Evolutionary conservation across 2,329 filamentous ascomycete genomes (phyloP), one percentile per base, ranked within the genome.

Genomic region (Aspergillus japonicus): DNA sequence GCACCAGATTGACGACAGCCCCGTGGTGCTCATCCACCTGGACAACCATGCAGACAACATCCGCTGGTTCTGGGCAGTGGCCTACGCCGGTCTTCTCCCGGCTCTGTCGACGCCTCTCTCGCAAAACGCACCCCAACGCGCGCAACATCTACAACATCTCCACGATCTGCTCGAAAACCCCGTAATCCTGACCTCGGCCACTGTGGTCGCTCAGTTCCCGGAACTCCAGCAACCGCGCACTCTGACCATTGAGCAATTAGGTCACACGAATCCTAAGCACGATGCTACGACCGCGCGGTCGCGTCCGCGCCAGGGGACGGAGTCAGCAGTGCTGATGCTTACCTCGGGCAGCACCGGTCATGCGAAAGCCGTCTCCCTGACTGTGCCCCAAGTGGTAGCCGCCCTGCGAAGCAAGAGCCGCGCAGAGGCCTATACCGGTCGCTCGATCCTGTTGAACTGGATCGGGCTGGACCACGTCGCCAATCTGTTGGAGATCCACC

Each of bases 381-480:
- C 68, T 0, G 77, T 83, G 59, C 53, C 59, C 0, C 81, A 84
- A 64, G 63, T 84, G 0, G 47, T 82, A 0, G 63, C 75, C 1
- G 71, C 81, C 0, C 58, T 81, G 12, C 10, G 56, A 2, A 79
- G 78, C 23, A 84, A 84, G 14, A 39, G 35, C 35, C 35, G 35
- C 11, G 64, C 56, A 62, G 2, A 48, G 57, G 3, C 26, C 55
- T 12, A 69, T 73, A 53, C 62, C 71, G 8, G 61, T 3, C 69
- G 72, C 8, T 62, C 73, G 8, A 64, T 76, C 0, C 77, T 80
- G 42, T 65, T 84, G 4, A 81, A 79, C 60, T 84, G 81, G 81
- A 77, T 83, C 19, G 77, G 75, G 0, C 69, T 85, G 8, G 83
- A 86, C 59, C 84, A 86, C 60, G 82, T 84, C 10, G 83, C 80